Conservation (phyloP, 805 yeast genomes). For the Teunomyces tritomae region DNA sequence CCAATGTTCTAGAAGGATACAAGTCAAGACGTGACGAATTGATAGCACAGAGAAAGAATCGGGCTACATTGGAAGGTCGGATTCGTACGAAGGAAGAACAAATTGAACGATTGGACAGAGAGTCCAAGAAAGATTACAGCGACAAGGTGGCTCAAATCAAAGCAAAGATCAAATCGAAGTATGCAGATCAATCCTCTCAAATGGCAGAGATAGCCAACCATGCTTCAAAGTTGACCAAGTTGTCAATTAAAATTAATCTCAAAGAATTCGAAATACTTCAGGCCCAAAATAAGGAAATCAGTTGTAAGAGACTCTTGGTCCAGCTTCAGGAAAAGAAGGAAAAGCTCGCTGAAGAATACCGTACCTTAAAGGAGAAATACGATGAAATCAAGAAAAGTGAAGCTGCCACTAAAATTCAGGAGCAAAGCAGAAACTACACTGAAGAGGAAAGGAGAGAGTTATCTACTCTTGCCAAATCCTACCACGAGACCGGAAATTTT, state of each 20-base stretch:
- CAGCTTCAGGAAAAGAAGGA: conserved; percentile 26
- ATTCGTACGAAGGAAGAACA: conserved; percentile 25
- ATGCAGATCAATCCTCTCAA: conserved; percentile 14
- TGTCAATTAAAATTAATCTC: conserved; percentile 12
- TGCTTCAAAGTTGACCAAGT: conserved; percentile 20
- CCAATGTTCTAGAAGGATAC: conserved; percentile 6
- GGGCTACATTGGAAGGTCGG: conserved; percentile 20
- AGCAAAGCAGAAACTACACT: conserved; percentile 35
- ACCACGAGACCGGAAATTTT: conserved; percentile 35
- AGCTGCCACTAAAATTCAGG: conserved; percentile 35
- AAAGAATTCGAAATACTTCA: conserved; percentile 15
- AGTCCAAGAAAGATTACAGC: conserved; percentile 41
- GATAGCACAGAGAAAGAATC: conserved; percentile 11
- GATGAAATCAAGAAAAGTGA: conserved; percentile 40
- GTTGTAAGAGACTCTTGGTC: conserved; percentile 22
- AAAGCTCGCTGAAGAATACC: conserved; percentile 29
- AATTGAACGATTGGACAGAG: conserved; percentile 31
- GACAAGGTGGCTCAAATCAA: conserved; percentile 36
- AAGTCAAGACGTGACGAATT: conserved; percentile 11
- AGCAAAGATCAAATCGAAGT: conserved; percentile 19
- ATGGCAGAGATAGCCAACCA: conserved; percentile 21
- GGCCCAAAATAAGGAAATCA: conserved; percentile 16
- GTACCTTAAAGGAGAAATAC: conserved; percentile 31
- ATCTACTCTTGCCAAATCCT: conserved; percentile 36
- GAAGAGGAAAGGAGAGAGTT: conserved; percentile 39